Evolutionary conservation across 2,329 filamentous ascomycete species (phyloP), one percentile per base, ranked within the genome.

Genomic region (Pyricularia pennisetigena): DNA sequence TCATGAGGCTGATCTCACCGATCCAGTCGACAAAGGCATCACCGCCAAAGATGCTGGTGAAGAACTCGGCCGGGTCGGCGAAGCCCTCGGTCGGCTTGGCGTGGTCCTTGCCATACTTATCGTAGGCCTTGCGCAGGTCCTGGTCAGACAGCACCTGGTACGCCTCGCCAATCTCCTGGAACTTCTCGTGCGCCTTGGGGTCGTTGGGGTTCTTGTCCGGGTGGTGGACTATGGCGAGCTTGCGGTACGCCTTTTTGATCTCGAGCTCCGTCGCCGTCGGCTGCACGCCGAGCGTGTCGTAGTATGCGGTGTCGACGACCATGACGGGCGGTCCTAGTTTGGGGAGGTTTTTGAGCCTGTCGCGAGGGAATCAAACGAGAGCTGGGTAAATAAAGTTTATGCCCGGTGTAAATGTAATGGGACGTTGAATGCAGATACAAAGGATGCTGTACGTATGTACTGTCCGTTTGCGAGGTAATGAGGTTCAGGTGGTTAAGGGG

Each of bases 151-250:
- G 88, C 66, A 99, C 91, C 80, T 90, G 87, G 76, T 90, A 90
- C 64, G 88, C 88, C 76, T 90, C 87, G 74, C 87, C 87, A 75
- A 96, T 94, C 69, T 87, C 88, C 82, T 99, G 95, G 80, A 99
- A 99, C 79, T 94, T 94, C 76, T 89, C 91, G 81, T 97, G 92
- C 54, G 95, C 95, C 28, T 90, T 93, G 72, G 95, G 94, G 78
- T 99, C 95, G 75, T 94, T 92, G 69, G 94, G 95, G 80, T 99
- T 99, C 84, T 99, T 99, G 82, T 99, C 95, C 71, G 93, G 93
- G 79, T 97, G 94, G 75, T 97, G 92, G 73, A 94, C 87, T 78
- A 98, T 97, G 73, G 95, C 95, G 73, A 95, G 86, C 81, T 94
- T 97, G 77, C 94, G 88, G 81, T 97, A 97, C 30, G 94, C 94